Base-by-base conservation (phyloP, 2,329 filamentous ascomycete species). In the Fusarium globosum region DNA sequence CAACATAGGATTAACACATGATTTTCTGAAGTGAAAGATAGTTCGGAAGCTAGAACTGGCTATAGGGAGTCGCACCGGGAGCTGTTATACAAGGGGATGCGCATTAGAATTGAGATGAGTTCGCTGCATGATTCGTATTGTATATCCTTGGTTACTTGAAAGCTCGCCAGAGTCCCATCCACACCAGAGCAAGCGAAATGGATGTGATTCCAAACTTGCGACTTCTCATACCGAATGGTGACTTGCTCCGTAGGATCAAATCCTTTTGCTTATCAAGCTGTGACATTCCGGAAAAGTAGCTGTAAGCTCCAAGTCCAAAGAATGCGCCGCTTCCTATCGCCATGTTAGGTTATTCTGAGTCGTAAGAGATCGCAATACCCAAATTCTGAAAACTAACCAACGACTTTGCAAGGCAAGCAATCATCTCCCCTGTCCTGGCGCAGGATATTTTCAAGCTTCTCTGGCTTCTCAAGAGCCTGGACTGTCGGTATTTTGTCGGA, bases 291-390 rank as follows among this genome's bases (percentile, higher is more conserved):
- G 92, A 93, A 69, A 90, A 85, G 83, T 95, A 95, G 81, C 91
- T 95, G 83, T 95, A 96, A 2, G 87, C 90, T 7, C 91, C 93
- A 21, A 96, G 88, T 3, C 92, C 92, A 63, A 94, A 85, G 72
- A 96, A 94, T 2, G 93, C 92, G 43, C 90, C 88, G 78, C 92
- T 92, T 49, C 93, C 93, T 95, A 76, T 63, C 28, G 42, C 35
- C 41, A 56, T 57, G 65, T 76, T 64, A 78, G 76, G 43, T 51
- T 62, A 55, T 23, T 59, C 41, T 42, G 59, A 61, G 42, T 49
- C 43, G 61, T 43, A 53, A 66, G 45, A 43, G 53, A 30, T 57
- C 45, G 42, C 39, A 46, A 39, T 39, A 36, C 38, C 49, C 63
- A 38, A 45, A 66, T 55, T 52, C 43, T 26, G 55, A 62, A 55